Percentiles rank a stretch among this genome's conserved stretches.
These are phyloP conservation scores for Raffaelea arxii DNA, from an alignment of 2,329 filamentous ascomycete genomes.

Conservation along the genomic window DNA sequence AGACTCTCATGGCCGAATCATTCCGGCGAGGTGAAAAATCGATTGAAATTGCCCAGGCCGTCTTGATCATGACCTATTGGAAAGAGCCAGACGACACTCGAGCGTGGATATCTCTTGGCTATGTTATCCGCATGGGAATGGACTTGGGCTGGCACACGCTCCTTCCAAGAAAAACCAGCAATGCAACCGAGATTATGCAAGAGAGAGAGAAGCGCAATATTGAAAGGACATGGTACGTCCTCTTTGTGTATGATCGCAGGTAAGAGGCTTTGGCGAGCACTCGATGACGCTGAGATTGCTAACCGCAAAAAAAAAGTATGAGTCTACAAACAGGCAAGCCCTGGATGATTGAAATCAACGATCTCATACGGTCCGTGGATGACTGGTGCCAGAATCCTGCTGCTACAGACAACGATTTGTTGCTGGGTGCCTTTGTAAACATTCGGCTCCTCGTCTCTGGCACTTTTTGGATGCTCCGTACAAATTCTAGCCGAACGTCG, in stretches of 20 bases:
- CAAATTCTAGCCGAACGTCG: background rate
- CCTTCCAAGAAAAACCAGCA: background rate
- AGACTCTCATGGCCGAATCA: constrained; percentile 16
- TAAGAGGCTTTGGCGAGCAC: background rate
- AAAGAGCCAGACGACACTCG: constrained; percentile 30
- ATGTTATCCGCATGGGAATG: constrained; percentile 27
- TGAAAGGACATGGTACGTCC: background rate
- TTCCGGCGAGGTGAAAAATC: constrained; percentile 26
- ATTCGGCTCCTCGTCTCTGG: background rate
- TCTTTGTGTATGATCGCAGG: background rate
- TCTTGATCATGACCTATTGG: constrained; percentile 30
- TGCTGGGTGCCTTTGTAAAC: background rate
- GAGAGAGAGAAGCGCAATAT: background rate
- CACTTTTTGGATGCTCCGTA: background rate
- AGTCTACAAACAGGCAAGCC: constrained; percentile 31
- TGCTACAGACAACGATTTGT: constrained; percentile 12
- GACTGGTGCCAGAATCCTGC: constrained; percentile 22
- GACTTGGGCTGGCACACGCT: constrained; percentile 1
- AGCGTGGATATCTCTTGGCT: constrained; percentile 28
- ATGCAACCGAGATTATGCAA: background rate
- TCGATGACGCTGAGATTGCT: no score
- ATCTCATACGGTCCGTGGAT: constrained; percentile 25
- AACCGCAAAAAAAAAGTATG: no score
- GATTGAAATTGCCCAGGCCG: constrained; percentile 26
- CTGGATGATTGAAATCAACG: constrained; percentile 29